phyloP scores from a whole-genome alignment of 768 basidiomycete species.

The Nevesoporus exiguus region DNA sequence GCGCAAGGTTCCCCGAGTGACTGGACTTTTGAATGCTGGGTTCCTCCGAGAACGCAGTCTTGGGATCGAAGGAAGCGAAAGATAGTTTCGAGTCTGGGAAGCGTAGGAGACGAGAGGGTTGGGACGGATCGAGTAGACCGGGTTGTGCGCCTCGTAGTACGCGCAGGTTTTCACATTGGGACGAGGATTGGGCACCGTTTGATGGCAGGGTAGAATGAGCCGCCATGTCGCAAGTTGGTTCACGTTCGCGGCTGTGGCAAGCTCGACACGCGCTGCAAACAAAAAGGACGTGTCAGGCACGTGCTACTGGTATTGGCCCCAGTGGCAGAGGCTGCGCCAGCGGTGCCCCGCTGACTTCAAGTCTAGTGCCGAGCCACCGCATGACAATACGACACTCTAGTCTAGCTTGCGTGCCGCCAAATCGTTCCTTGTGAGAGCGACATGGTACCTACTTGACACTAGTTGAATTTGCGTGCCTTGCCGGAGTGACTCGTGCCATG shows the following conservation, averaged over 20 bases:
- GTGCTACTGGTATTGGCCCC: no score
- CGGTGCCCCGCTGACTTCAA: no score
- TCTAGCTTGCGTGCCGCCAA: no score
- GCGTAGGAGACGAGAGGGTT: slow-evolving; percentile 60
- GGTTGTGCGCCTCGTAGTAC: slow-evolving; percentile 45
- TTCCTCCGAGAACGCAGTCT: slow-evolving; percentile 49
- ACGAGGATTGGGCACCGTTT: slow-evolving; percentile 1
- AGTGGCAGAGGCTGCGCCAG: no score
- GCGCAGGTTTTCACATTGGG: slow-evolving; percentile 13
- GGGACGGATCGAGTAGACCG: slow-evolving; percentile 64
- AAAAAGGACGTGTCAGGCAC: slow-evolving; percentile 14
- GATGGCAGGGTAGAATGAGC: neutral
- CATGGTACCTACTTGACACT: no score
- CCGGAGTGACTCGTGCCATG: neutral
- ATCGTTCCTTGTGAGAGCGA: no score
- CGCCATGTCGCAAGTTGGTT: slow-evolving; percentile 9
- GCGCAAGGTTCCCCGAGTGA: slow-evolving; percentile 43
- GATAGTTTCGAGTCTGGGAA: slow-evolving; percentile 54
- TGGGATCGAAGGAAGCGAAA: slow-evolving; percentile 75
- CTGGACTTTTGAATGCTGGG: slow-evolving; percentile 41
- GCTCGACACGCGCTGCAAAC: neutral
- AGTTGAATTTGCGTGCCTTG: no score
- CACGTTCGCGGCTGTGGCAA: no score
- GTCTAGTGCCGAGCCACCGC: neutral
- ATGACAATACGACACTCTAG: neutral